phyloP scores from a whole-genome alignment of 2,329 filamentous ascomycete species.

The Colletotrichum magnum region DNA sequence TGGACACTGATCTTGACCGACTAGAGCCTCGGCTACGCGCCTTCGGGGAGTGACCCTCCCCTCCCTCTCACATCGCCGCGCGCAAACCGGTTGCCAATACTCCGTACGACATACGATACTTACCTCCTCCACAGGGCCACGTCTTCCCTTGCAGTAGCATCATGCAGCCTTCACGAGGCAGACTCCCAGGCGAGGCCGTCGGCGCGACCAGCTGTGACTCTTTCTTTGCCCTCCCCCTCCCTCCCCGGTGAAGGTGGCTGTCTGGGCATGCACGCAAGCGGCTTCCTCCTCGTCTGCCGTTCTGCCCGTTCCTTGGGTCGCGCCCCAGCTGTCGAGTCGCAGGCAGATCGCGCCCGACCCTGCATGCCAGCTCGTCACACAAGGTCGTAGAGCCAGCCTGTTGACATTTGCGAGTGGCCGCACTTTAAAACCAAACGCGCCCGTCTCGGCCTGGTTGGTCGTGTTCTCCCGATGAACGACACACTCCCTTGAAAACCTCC shows the following conservation, averaged over 20 bases:
- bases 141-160: too few relatives aligned
- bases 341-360: not conserved
- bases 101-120: too few relatives aligned
- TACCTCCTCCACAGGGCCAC: too few relatives aligned
- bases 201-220: too few relatives aligned
- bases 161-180: too few relatives aligned
- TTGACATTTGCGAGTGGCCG: not conserved
- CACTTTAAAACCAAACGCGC: constrained; percentile 29
- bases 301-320: constrained; percentile 8
- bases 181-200: too few relatives aligned
- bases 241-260: not conserved
- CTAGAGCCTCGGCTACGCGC: constrained; percentile 19
- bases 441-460: constrained; percentile 10
- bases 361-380: constrained; percentile 30
- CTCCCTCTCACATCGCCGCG: too few relatives aligned
- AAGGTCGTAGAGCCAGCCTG: not conserved
- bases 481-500: not conserved
- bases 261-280: not conserved
- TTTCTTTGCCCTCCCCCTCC: too few relatives aligned
- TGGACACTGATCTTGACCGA: too few relatives aligned
- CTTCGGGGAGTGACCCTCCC: too few relatives aligned
- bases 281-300: not conserved
- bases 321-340: constrained; percentile 5
- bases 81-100: too few relatives aligned
- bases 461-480: constrained; percentile 2